Evolutionary conservation across 345 rosid genomes (phyloP), one percentile per base, ranked within the genome.

Genomic region (Populus deltoides): DNA sequence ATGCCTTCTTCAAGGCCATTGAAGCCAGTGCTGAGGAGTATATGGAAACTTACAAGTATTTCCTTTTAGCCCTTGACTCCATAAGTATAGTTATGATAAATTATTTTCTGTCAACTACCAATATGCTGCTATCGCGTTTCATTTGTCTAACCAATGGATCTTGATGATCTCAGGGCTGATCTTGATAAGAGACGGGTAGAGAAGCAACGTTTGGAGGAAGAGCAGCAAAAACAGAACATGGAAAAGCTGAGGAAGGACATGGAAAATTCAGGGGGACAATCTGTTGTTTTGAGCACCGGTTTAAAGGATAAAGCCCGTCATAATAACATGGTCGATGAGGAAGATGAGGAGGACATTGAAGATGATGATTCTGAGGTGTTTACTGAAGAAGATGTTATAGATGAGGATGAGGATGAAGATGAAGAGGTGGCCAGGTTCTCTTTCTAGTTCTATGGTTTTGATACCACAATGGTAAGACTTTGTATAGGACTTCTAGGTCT

Each of bases 141-240:
- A 39, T 55, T 33, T 63, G 15, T 22, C n/a, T 59, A 67, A 72
- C 61, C 41, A 15, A 16, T 47, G 75, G 66, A 39, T 18, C 47
- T 12, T 62, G 59, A 33, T 4, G 18, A 8, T 31, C 25, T 10
- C 68, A 90, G 97, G 89, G 89, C 91, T 86, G 97, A 92, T 66
- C 91, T 92, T 17, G 97, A 92, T 83, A 86, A 81, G 85, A 87
- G 94, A 86, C 86, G 86, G 78, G 90, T 86, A n/a, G 97, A 92
- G 74, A 91, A 91, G 79, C 88, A 86, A 78, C 89, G 85, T 16
- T 75, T 92, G 78, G 94, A 91, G 81, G 94, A 89, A 85, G 93
- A 85, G 63, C 86, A 88, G 35, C 84, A 77, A 73, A 87, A 82
- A 73, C 86, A 82, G 57, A 88, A 83, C 86, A 88, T 90, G 91